Conservation (phyloP, 441 rosid genomes). For the Euphorbia corollata region DNA sequence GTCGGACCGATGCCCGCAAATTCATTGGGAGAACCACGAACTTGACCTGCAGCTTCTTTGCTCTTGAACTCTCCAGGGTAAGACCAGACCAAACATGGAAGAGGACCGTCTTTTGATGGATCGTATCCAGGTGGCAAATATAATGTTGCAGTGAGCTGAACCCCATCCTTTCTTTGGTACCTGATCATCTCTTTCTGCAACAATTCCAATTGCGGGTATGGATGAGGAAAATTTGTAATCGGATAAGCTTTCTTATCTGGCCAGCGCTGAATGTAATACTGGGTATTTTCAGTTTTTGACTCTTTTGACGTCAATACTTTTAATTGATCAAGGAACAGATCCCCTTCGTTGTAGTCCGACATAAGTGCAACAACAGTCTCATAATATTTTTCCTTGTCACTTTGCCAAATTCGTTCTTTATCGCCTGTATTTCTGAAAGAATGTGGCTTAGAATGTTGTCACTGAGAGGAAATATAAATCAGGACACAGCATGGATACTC, state of each 20-base stretch:
- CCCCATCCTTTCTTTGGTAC: slow-evolving; percentile 92
- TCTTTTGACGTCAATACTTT: slow-evolving; percentile 81
- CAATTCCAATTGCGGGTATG: slow-evolving; percentile 89
- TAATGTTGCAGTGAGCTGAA: slow-evolving; percentile 88
- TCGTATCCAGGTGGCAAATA: slow-evolving; percentile 89
- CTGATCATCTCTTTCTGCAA: slow-evolving; percentile 93
- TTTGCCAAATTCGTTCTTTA: slow-evolving; percentile 97
- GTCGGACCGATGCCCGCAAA: slow-evolving; percentile 92
- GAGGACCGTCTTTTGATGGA: slow-evolving; percentile 83
- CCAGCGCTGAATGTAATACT: slow-evolving; percentile 75
- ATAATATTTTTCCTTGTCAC: slow-evolving; percentile 82
- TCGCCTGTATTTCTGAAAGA: slow-evolving; percentile 69
- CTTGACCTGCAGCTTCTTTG: slow-evolving; percentile 98
- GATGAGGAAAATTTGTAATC: slow-evolving; percentile 86
- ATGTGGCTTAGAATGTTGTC: slow-evolving; percentile 26
- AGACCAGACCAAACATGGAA: slow-evolving; percentile 92
- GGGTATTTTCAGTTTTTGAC: slow-evolving; percentile 90
- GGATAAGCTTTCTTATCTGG: slow-evolving; percentile 69
- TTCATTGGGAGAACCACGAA: slow-evolving; percentile 98
- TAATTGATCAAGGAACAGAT: slow-evolving; percentile 55
- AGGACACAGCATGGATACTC: slow-evolving; percentile 30
- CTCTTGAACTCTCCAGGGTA: slow-evolving; percentile 97
- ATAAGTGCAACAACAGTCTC: slow-evolving; percentile 84
- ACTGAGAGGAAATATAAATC: slow-evolving; percentile 5
- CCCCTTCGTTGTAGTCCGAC: slow-evolving; percentile 85